Percentiles rank a stretch among this genome's conserved stretches.
Evolutionary conservation across 148 eudicot species (phyloP).

Genomic region (Gaultheria prostrata): DNA sequence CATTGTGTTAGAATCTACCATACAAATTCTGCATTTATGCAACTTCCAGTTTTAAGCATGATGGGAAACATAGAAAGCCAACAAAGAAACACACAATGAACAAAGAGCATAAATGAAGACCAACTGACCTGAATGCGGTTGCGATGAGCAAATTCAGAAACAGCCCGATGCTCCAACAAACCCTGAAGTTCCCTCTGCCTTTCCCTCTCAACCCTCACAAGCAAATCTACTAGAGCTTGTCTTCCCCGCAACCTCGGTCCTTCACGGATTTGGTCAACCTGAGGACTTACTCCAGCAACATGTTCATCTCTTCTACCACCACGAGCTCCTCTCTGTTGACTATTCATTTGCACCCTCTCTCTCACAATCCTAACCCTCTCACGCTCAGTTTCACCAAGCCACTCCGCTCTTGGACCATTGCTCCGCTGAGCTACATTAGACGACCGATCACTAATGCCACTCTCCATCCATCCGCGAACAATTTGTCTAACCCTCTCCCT

Average conservation of each 20-base stretch:
- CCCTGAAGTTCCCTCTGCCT: conserved; percentile 95
- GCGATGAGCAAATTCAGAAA: conserved; percentile 96
- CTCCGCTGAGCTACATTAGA: conserved; percentile 53
- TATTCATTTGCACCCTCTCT: conserved; percentile 96
- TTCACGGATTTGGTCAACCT: conserved; percentile 43
- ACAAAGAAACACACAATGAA: neutral
- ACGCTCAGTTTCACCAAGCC: conserved; percentile 98
- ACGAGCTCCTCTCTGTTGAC: conserved; percentile 80
- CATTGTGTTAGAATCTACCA: neutral
- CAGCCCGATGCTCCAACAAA: conserved; percentile 90
- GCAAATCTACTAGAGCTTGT: conserved; percentile 89
- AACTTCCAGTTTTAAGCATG: neutral
- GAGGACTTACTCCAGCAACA: conserved; percentile 28
- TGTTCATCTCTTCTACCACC: conserved; percentile 65
- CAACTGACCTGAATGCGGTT: conserved; percentile 88
- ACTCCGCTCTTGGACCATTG: conserved; percentile 69
- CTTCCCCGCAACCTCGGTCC: conserved; percentile 82
- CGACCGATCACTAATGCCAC: conserved; percentile 61
- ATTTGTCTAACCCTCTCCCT: conserved; percentile 97
- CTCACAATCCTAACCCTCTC: conserved; percentile 95
- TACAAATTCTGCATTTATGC: neutral
- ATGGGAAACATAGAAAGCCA: neutral
- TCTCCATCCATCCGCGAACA: conserved; percentile 93
- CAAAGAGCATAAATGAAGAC: neutral
- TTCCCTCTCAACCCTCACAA: conserved; percentile 87